Evolutionary conservation across 2,329 filamentous ascomycete genomes (phyloP), one percentile per base, ranked within the genome.

Genomic region (Phialophora chinensis): DNA sequence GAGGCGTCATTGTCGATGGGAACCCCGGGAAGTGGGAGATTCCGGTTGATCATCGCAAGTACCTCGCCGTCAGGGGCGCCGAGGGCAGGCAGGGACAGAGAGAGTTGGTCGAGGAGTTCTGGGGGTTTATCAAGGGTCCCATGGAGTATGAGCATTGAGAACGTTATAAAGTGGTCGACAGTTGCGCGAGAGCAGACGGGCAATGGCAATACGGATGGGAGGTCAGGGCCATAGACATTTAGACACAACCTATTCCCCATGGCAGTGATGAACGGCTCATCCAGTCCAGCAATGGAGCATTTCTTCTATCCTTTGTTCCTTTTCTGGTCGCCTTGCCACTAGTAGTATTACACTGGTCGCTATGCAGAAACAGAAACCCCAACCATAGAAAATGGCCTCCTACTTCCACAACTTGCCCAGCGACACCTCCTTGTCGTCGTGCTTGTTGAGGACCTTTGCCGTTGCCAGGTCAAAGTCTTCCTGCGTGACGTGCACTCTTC

Each of bases 381-480:
- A 38, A 58, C 56, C 23, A 49, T 29, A 33, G 33, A 33, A 55
- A 29, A 54, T 55, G 29, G 31, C 25, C 33, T 14, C 55, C 56
- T 69, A 92, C 85, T 91, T 91, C 88, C 88, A 96, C 75, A 96
- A 84, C 83, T 96, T 96, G 77, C 90, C 91, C 75, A 96, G 84
- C 76, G 90, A 93, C 74, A 93, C 91, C 79, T 97, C 93, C 87
- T 98, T 98, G 81, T 99, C 95, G 76, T 98, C 95, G 79, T 98
- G 95, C 86, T 97, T 98, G 88, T 99, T 98, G 78, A 99, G 87
- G 68, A 99, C 94, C 91, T 99, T 99, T 78, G 95, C 95, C 6
- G 95, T 99, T 38, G 95, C 95, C 69, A 99, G 86, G 79, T 99
- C 95, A 79, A 99, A 99, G 81, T 99, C 95, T 81, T 99, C 95